Conservation (phyloP, 768 basidiomycete species). For the Vararia minispora region DNA sequence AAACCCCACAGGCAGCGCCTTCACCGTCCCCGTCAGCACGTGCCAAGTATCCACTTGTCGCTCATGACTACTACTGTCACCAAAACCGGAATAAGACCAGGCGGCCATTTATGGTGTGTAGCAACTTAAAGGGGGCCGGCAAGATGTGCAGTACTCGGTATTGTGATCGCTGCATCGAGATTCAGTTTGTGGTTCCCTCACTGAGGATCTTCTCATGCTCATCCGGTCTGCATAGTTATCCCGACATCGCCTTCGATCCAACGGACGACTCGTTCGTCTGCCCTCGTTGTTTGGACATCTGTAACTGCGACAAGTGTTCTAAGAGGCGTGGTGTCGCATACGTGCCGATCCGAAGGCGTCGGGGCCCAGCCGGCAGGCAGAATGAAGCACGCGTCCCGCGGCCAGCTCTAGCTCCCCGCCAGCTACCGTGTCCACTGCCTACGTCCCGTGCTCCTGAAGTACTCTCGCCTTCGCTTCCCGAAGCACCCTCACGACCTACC, state of each 20-base stretch:
- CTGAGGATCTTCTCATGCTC: neutral
- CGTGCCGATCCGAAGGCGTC: conserved; percentile 20
- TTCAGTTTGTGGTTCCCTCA: conserved; percentile 1
- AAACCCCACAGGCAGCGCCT: no score
- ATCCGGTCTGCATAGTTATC: conserved; percentile 22
- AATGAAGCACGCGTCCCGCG: neutral
- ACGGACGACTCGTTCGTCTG: conserved; percentile 25
- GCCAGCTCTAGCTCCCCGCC: neutral
- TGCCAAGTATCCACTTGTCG: no score
- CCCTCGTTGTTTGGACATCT: conserved; percentile 32
- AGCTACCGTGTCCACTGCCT: neutral
- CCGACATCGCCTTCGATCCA: conserved; percentile 25
- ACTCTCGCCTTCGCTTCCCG: conserved; percentile 2
- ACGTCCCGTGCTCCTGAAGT: neutral
- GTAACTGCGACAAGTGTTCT: conserved; percentile 39
- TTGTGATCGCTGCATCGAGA: conserved; percentile 11
- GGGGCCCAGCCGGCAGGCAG: neutral
- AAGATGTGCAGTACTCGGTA: conserved; percentile 2
- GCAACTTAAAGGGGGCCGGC: neutral
- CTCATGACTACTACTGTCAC: conserved; percentile 8
- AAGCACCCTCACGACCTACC: neutral
- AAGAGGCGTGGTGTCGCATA: conserved; percentile 36
- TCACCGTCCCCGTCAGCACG: neutral
- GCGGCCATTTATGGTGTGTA: conserved; percentile 7
- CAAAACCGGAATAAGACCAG: conserved; percentile 9